Evolutionary conservation across 2,329 filamentous ascomycete species (phyloP), one percentile per base, ranked within the genome.

Genomic region (Curvularia eragrostidis): DNA sequence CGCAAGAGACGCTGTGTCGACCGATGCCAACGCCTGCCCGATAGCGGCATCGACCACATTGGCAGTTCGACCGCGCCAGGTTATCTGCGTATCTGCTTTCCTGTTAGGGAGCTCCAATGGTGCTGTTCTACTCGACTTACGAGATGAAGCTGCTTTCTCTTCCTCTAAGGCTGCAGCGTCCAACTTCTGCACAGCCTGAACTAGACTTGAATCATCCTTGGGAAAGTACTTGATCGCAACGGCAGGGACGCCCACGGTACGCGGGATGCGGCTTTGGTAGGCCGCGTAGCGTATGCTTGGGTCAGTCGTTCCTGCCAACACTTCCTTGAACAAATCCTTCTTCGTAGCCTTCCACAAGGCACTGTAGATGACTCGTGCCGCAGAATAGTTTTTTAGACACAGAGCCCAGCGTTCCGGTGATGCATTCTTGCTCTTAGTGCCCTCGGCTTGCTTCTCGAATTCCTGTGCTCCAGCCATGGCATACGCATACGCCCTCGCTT

Each of bases 281-380:
- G 95, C 93, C 34, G 93, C 93, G 76, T 96, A 98, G 62, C 94
- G 89, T 69, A 99, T 91, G 61, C 93, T 96, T 1, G 93, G 93
- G 74, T 99, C 95, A 61, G 97, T 89, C 4, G 91, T 96, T 68
- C 91, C 89, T 47, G 89, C 87, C 56, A 99, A 81, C 23, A 97
- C 83, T 60, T 98, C 94, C 73, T 91, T 93, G 82, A 91, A 95
- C 34, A 90, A 81, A 57, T 97, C 94, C 60, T 87, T 89, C 73
- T 87, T 89, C 61, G 79, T 86, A 61, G 85, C 81, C 26, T 84
- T 83, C 18, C 88, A 83, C 42, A 99, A 81, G 0, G 90, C 88
- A 59, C 85, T 88, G 80, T 98, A 99, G 68, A 97, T 89, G 55
- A 97, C 84, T 60, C 91, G 86, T 19, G 92, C 87, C 24, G 89